Conservation (phyloP, 2,329 filamentous ascomycete species). For the Chaetomium strumarium region DNA sequence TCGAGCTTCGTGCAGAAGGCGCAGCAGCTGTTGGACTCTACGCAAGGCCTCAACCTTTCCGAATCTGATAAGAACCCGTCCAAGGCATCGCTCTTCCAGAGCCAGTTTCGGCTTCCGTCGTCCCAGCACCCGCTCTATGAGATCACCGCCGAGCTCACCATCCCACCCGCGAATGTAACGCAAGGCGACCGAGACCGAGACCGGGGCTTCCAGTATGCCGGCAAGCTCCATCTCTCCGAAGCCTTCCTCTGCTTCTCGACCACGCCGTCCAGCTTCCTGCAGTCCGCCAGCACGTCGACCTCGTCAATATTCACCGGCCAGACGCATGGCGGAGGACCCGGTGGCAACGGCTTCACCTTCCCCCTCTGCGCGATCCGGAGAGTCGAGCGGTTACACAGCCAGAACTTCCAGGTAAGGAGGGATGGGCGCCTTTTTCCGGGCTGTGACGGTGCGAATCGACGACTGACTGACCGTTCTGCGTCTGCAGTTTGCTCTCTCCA, state of each 20-base stretch:
- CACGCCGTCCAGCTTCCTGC: conserved; percentile 79
- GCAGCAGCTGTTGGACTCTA: conserved; percentile 89
- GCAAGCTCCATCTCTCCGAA: conserved; percentile 90
- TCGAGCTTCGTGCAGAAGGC: conserved; percentile 90
- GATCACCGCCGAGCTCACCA: conserved; percentile 91
- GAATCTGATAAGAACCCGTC: conserved; percentile 76
- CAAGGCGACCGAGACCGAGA: conserved; percentile 66
- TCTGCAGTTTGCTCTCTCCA: conserved; percentile 73
- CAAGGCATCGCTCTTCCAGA: conserved; percentile 88
- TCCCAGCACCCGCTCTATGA: conserved; percentile 91
- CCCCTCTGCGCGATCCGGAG: conserved; percentile 86
- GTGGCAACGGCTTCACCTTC: conserved; percentile 92
- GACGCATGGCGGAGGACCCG: conserved; percentile 86
- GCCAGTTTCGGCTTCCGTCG: conserved; percentile 90
- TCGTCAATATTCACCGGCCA: conserved; percentile 86
- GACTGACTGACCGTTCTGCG: conserved; percentile 12
- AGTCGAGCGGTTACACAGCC: conserved; percentile 88
- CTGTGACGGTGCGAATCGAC: conserved; percentile 1
- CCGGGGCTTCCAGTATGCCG: conserved; percentile 80
- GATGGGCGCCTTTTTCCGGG: background rate
- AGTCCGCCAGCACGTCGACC: conserved; percentile 69
- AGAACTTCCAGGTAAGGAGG: conserved; percentile 63
- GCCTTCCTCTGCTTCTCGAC: conserved; percentile 96
- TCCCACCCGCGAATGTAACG: conserved; percentile 65
- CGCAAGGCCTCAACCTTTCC: conserved; percentile 66